Evolutionary conservation across 345 rosid genomes (phyloP).

Genomic region (Nephelium lappaceum): DNA sequence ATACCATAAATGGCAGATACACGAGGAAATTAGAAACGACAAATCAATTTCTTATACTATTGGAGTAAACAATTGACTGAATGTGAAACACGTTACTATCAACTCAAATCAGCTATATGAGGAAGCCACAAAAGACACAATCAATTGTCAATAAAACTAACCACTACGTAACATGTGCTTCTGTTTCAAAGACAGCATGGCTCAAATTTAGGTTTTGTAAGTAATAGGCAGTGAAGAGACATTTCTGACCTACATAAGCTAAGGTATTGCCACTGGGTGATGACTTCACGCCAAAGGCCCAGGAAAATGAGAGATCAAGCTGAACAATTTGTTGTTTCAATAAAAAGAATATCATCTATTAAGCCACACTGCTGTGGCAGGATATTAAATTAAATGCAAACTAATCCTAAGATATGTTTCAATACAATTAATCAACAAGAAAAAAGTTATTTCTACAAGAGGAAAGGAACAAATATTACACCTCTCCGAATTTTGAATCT

Average conservation of each 20-base stretch:
- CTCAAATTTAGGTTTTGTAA: neutral
- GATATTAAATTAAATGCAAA: constrained; percentile 4
- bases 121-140: constrained; percentile 18
- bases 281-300: constrained; percentile 99
- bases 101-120: neutral
- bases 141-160: constrained; percentile 1
- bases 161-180: neutral
- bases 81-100: constrained; percentile 14
- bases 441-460: constrained; percentile 7
- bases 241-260: constrained; percentile 91
- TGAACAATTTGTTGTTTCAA: constrained; percentile 86
- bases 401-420: constrained; percentile 13
- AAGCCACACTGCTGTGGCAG: constrained; percentile 1
- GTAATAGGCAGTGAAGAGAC: constrained; percentile 24
- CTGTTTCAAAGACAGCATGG: neutral
- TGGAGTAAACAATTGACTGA: neutral
- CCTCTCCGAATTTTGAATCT: constrained; percentile 96
- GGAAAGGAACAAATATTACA: constrained; percentile 35
- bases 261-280: constrained; percentile 96
- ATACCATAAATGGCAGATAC: constrained; percentile 8
- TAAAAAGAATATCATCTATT: constrained; percentile 19
- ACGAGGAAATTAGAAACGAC: constrained; percentile 14
- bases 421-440: neutral
- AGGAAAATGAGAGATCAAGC: constrained; percentile 97
- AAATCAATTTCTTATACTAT: neutral